These are phyloP conservation scores for Podospora sp. DNA, from an alignment of 495 filamentous ascomycete genomes.

Conservation along the genomic window DNA sequence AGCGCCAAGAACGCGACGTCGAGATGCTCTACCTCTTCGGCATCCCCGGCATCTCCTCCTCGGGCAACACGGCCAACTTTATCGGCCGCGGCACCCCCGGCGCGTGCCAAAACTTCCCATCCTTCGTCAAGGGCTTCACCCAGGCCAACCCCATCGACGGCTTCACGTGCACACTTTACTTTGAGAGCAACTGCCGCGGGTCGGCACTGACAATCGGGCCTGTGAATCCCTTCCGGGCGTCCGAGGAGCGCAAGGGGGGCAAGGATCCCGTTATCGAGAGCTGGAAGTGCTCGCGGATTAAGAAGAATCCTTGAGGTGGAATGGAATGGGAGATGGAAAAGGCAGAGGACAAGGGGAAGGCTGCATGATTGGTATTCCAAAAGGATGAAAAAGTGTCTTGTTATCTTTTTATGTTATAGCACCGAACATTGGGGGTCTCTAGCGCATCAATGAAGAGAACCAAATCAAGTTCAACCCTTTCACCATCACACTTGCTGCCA, in stretches of 20 bases:
- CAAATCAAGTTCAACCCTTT: no score
- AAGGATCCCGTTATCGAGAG: conserved; percentile 13
- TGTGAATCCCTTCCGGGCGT: neutral
- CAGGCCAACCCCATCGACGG: conserved; percentile 14
- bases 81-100: conserved; percentile 11
- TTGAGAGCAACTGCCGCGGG: conserved; percentile 10
- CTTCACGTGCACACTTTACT: conserved; percentile 13
- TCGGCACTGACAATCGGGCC: conserved; percentile 12
- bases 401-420: no score
- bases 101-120: conserved; percentile 13
- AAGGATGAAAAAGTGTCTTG: no score
- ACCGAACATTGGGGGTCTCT: no score
- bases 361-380: neutral
- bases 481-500: no score
- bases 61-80: conserved; percentile 8
- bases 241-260: neutral
- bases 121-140: conserved; percentile 16
- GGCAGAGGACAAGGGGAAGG: neutral
- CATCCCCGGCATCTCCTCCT: conserved; percentile 9
- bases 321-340: no score
- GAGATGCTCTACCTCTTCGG: conserved; percentile 14
- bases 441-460: no score
- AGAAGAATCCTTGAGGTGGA: neutral
- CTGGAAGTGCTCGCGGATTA: conserved; percentile 9
- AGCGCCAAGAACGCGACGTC: conserved; percentile 5